Conservation (phyloP, 2,329 filamentous ascomycete species). For the Pezizomycotina sp. region DNA sequence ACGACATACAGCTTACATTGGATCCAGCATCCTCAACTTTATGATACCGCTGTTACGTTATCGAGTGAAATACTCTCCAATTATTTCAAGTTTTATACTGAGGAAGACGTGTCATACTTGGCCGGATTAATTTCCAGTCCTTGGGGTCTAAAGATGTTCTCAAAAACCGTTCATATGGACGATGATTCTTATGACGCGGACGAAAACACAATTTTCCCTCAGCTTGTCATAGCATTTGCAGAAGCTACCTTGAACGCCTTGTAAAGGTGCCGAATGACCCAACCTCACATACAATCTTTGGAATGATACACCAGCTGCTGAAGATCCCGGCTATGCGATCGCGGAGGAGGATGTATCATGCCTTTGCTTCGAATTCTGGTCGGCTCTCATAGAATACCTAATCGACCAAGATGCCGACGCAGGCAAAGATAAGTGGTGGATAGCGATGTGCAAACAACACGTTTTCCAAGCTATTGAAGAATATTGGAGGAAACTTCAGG, state of each 20-base stretch:
- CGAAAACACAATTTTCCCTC: constrained; percentile 47
- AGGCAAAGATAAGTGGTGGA: constrained; percentile 39
- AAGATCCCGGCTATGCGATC: constrained; percentile 49
- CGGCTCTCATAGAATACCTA: constrained; percentile 53
- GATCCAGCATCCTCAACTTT: constrained; percentile 42
- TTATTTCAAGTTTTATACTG: constrained; percentile 46
- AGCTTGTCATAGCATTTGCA: constrained; percentile 51
- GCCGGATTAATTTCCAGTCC: constrained; percentile 43
- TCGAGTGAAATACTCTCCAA: constrained; percentile 49
- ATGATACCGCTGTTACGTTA: constrained; percentile 45
- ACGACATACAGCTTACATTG: constrained; percentile 44
- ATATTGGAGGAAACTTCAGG: constrained; percentile 52
- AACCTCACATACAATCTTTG: constrained; percentile 38
- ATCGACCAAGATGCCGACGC: constrained; percentile 41
- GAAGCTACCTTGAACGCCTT: constrained; percentile 47
- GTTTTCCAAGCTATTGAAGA: constrained; percentile 49
- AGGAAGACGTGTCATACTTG: constrained; percentile 41
- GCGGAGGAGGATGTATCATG: constrained; percentile 61
- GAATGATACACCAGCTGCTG: constrained; percentile 47
- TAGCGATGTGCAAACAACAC: constrained; percentile 40
- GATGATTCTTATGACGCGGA: constrained; percentile 36
- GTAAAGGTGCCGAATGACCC: constrained; percentile 38
- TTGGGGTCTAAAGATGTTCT: constrained; percentile 43
- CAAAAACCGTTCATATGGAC: constrained; percentile 41
- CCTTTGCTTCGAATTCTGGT: constrained; percentile 65